Conservation (phyloP, 164 flowering plant genomes). For the Hamamelis virginiana region DNA sequence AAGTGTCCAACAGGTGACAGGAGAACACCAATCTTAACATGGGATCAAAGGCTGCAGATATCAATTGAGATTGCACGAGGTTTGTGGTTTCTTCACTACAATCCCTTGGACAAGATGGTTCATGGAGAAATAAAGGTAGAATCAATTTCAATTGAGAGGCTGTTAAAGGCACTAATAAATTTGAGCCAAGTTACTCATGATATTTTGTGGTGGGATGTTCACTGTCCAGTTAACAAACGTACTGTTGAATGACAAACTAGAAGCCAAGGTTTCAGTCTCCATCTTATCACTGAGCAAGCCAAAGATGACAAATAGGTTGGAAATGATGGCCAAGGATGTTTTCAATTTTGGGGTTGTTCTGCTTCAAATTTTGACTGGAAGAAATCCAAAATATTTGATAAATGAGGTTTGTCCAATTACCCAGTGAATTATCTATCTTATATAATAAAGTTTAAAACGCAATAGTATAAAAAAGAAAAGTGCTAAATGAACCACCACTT, state of each 20-base stretch:
- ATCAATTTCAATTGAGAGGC: neutral
- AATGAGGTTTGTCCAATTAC: conserved; percentile 15
- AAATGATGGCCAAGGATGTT: conserved; percentile 12
- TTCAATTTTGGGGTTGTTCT: conserved; percentile 23
- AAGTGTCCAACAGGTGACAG: conserved; percentile 1
- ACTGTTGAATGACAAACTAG: conserved; percentile 24
- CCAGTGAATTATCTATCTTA: neutral
- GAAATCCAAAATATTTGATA: conserved; percentile 10
- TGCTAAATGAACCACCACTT: too few species aligned
- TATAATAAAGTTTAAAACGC: neutral
- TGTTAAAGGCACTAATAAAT: too few species aligned
- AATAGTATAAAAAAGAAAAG: too few species aligned
- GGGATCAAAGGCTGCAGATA: conserved; percentile 24
- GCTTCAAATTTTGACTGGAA: conserved; percentile 25
- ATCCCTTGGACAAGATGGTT: conserved; percentile 18
- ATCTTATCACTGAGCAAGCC: conserved; percentile 6
- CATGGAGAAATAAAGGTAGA: conserved; percentile 28
- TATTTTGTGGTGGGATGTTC: neutral
- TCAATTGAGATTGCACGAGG: conserved; percentile 21
- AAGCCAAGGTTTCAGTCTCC: conserved; percentile 26
- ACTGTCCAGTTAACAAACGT: conserved; percentile 28
- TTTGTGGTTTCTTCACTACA: conserved; percentile 23
- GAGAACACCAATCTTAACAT: conserved; percentile 10
- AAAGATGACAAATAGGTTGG: conserved; percentile 3
- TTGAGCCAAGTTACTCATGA: neutral